Conservation (phyloP, 2,329 filamentous ascomycete species). For the Penicillium sclerotigenum region DNA sequence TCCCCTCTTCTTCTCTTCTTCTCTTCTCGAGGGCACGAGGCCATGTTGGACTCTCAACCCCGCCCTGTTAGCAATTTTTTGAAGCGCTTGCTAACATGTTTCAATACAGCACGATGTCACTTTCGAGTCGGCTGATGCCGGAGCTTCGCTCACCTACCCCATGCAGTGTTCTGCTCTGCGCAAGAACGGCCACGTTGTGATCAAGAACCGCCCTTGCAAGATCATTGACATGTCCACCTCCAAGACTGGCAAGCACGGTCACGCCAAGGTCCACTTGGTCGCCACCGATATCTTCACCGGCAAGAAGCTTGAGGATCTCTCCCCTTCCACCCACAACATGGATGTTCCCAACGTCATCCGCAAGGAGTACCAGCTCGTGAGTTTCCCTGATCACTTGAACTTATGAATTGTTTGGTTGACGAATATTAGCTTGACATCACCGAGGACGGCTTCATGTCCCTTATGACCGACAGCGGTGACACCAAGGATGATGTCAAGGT, state of each 20-base stretch:
- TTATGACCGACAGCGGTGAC: constrained; percentile 82
- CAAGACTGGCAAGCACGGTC: constrained; percentile 99
- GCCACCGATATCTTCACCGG: constrained; percentile 98
- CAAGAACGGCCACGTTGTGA: constrained; percentile 98
- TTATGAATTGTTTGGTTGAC: not conserved
- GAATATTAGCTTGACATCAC: constrained; percentile 73
- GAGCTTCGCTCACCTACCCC: constrained; percentile 88
- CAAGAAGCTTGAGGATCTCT: constrained; percentile 99
- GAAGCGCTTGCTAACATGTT: constrained; percentile 17
- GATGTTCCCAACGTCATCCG: constrained; percentile 93
- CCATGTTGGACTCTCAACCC: constrained; percentile 5
- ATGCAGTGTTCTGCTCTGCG: constrained; percentile 99
- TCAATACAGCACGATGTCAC: constrained; percentile 61
- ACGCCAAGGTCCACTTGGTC: constrained; percentile 99
- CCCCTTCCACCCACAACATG: constrained; percentile 82
- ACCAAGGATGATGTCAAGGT: constrained; percentile 95
- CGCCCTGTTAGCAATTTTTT: constrained; percentile 11
- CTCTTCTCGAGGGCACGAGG: constrained; percentile 13
- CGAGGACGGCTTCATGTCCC: constrained; percentile 90
- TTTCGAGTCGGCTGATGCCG: constrained; percentile 95
- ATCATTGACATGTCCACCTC: constrained; percentile 99
- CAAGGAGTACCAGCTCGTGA: constrained; percentile 90
- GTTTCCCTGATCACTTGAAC: constrained; percentile 38
- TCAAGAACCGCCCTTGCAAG: constrained; percentile 99
- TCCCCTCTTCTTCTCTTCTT: constrained; percentile 23